phyloP scores from a whole-genome alignment of 768 basidiomycete species.

The Termitomyces sp. region DNA sequence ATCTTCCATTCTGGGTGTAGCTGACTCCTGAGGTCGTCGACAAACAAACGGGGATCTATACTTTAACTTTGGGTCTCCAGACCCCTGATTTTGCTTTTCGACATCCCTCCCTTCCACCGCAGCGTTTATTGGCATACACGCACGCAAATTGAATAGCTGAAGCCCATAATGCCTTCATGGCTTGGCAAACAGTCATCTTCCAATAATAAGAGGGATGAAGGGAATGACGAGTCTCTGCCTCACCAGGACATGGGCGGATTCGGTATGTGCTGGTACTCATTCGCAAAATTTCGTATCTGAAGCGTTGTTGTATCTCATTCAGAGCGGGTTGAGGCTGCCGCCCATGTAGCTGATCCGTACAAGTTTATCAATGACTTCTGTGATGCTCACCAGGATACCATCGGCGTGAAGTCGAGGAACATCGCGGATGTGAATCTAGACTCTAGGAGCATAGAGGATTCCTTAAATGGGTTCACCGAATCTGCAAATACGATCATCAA shows the following conservation, averaged over 20 bases:
- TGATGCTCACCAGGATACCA: slow-evolving; percentile 15
- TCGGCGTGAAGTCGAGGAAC: slow-evolving; percentile 10
- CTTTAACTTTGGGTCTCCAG: not conserved
- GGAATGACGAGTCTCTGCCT: not conserved
- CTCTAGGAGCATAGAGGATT: slow-evolving; percentile 24
- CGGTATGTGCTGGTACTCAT: not conserved
- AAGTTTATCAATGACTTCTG: slow-evolving; percentile 21
- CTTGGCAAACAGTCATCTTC: not conserved
- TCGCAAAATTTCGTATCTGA: not conserved
- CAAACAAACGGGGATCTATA: not conserved
- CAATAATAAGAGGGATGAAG: not conserved
- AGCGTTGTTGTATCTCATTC: not conserved
- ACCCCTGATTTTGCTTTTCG: not conserved
- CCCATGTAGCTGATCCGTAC: slow-evolving; percentile 8
- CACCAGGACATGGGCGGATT: not conserved
- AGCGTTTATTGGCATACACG: not conserved
- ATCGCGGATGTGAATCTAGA: slow-evolving; percentile 11
- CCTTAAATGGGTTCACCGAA: slow-evolving; percentile 25
- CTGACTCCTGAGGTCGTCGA: not conserved
- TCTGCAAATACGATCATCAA: slow-evolving; percentile 26
- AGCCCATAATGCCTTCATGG: slow-evolving; percentile 6
- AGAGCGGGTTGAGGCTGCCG: not conserved
- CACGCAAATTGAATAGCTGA: not conserved
- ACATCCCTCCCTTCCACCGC: not conserved
- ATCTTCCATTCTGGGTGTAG: not conserved